Conservation (phyloP, 1,139 yeast genomes). For the Blastobotrys buckinghamii region DNA sequence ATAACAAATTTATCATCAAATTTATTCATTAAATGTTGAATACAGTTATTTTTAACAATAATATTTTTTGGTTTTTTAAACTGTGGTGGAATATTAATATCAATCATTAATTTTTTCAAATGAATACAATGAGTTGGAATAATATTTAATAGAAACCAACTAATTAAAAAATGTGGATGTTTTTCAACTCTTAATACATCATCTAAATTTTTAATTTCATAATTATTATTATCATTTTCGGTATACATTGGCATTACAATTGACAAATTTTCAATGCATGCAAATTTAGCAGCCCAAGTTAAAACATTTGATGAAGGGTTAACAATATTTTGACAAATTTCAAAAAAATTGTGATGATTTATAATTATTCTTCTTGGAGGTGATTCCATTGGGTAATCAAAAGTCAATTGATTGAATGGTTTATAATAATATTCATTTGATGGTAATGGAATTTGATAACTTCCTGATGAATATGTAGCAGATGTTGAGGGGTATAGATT, state of each 20-base stretch:
- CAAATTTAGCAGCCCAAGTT: neutral
- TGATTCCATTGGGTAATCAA: neutral
- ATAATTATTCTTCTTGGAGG: neutral
- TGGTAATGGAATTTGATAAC: neutral
- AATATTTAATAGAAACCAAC: conserved; percentile 6
- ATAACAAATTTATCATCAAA: neutral
- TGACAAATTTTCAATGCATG: neutral
- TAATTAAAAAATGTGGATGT: conserved; percentile 5
- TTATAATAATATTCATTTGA: neutral
- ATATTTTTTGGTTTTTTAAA: neutral
- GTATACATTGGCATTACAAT: conserved; percentile 5
- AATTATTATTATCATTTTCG: neutral
- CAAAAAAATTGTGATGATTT: neutral
- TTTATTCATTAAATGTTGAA: neutral
- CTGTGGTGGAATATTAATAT: neutral
- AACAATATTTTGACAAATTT: neutral
- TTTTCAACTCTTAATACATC: neutral
- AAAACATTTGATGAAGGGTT: neutral
- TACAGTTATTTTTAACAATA: neutral
- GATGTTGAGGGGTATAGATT: neutral
- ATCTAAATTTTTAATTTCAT: neutral
- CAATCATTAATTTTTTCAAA: neutral
- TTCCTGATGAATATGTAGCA: neutral
- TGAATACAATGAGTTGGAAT: conserved; percentile 3
- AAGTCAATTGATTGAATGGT: neutral